Evolutionary conservation across 768 basidiomycete genomes (phyloP), one percentile per base, ranked within the genome.

Genomic region (Hydnomerulius pinastri): DNA sequence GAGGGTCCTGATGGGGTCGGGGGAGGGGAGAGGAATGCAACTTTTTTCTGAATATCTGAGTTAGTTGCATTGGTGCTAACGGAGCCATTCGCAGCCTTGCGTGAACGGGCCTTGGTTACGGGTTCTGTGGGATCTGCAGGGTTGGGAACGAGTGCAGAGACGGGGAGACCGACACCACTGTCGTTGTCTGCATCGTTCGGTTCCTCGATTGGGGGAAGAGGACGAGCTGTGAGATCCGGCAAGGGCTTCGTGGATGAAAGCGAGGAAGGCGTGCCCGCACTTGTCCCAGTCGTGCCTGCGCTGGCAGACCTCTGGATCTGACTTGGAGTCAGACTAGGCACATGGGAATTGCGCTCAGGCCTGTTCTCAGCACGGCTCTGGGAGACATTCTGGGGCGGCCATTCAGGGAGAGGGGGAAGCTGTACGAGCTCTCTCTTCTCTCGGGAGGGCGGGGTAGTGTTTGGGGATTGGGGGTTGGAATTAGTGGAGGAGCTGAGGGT

Each of bases 21-120:
- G 12, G 87, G 82, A 42, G 90, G 89, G 24, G 89, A 90, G 60
- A 88, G 78, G 71, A 93, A 93, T 23, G 90, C 91, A 38, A 93
- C 91, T 72, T 91, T 91, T 77, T 93, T 93, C 62, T 80, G 81
- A 27, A 80, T 74, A 56, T 87, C 86, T 54, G 67, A 67, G 40
- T 29, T 52, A 32, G 61, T 59, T 43, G 59, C 58, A 20, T 59
- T 50, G 21, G 63, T 60, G 43, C 39, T 59, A 53, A 62, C 61
- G 51, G 66, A 70, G 37, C 67, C 65, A 50, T 74, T 75, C 48
- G 67, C 65, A 24, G 67, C 68, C 62, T 71, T 77, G 57, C 75
- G 74, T 15, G 72, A 71, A 36, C 41, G 53, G 6, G 58, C 50
- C 52, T 66, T 66, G 58, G 63, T 64, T 8, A 56, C 51, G n/a